These are phyloP conservation scores for Alloteropsis angusta DNA, from an alignment of 202 grass and related monocot species.

Conservation along the genomic window DNA sequence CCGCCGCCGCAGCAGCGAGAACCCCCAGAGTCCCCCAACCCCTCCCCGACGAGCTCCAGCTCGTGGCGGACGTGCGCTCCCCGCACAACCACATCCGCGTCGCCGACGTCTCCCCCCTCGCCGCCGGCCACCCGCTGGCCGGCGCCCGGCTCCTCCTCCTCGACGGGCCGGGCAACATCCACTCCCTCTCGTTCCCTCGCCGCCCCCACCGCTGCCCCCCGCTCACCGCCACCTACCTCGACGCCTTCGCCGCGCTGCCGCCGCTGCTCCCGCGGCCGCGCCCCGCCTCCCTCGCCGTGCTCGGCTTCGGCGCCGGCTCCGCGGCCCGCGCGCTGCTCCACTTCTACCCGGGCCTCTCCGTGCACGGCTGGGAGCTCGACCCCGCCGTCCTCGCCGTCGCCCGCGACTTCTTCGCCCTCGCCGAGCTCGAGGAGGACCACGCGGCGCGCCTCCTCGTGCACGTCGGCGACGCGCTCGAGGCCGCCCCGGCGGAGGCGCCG, in stretches of 20 bases:
- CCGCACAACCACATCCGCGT: conserved; percentile 72
- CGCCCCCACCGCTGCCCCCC: conserved; percentile 27
- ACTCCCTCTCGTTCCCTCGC: conserved; percentile 47
- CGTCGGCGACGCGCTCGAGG: conserved; percentile 50
- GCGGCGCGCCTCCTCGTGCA: conserved; percentile 32
- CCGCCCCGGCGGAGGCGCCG: conserved; percentile 20
- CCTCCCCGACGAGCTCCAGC: conserved; percentile 50
- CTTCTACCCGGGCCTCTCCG: conserved; percentile 41
- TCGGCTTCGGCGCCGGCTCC: conserved; percentile 74
- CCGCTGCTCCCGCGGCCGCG: conserved; percentile 57
- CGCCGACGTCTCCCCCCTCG: conserved; percentile 55
- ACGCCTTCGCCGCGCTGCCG: conserved; percentile 57
- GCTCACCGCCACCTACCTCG: conserved; percentile 59
- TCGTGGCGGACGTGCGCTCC: conserved; percentile 53
- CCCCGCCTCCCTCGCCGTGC: conserved; percentile 46
- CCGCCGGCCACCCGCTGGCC: conserved; percentile 53
- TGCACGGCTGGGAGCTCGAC: conserved; percentile 68
- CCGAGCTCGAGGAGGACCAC: conserved; percentile 47
- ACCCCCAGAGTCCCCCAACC: background rate
- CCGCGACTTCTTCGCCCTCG: conserved; percentile 65
- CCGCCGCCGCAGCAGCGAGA: background rate
- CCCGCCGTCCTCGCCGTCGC: conserved; percentile 53
- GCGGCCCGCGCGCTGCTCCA: conserved; percentile 51
- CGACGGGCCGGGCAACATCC: conserved; percentile 68
- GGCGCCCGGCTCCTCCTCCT: conserved; percentile 80